Evolutionary conservation across 2,329 filamentous ascomycete species (phyloP).

Genomic region (Emericellopsis atlantica): DNA sequence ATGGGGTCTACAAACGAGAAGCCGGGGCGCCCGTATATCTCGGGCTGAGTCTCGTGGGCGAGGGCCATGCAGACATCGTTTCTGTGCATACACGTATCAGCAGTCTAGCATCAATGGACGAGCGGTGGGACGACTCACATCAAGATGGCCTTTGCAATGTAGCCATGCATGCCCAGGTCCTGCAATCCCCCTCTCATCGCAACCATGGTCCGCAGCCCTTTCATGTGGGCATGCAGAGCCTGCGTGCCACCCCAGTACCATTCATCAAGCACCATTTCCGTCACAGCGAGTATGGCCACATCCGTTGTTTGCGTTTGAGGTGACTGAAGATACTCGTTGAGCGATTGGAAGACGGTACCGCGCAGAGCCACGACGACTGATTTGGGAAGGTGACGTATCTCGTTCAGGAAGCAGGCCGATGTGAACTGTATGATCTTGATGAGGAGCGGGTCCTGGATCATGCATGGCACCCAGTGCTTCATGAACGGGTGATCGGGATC

Average conservation of each 20-base stretch:
- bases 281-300: slow-evolving; percentile 30
- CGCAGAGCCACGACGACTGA: slow-evolving; percentile 28
- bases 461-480: slow-evolving; percentile 33
- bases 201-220: slow-evolving; percentile 34
- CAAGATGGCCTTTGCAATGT: slow-evolving; percentile 33
- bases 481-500: slow-evolving; percentile 29
- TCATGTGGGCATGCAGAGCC: slow-evolving; percentile 31
- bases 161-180: slow-evolving; percentile 30
- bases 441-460: slow-evolving; percentile 34
- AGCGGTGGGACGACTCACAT: slow-evolving; percentile 20
- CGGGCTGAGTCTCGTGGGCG: slow-evolving; percentile 29
- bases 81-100: slow-evolving; percentile 12
- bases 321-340: slow-evolving; percentile 32
- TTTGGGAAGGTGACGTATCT: slow-evolving; percentile 32
- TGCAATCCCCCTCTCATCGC: slow-evolving; percentile 30
- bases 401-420: slow-evolving; percentile 35
- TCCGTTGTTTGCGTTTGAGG: slow-evolving; percentile 24
- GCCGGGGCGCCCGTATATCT: slow-evolving; percentile 23
- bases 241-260: slow-evolving; percentile 39
- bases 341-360: slow-evolving; percentile 26
- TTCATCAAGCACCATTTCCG: slow-evolving; percentile 35
- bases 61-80: slow-evolving; percentile 34
- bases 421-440: slow-evolving; percentile 35
- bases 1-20: slow-evolving; percentile 27
- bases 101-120: background rate